Percentiles rank a stretch among this genome's conserved stretches.
Conservation (phyloP, 495 filamentous ascomycete species). For the Penicillium subrubescens region DNA sequence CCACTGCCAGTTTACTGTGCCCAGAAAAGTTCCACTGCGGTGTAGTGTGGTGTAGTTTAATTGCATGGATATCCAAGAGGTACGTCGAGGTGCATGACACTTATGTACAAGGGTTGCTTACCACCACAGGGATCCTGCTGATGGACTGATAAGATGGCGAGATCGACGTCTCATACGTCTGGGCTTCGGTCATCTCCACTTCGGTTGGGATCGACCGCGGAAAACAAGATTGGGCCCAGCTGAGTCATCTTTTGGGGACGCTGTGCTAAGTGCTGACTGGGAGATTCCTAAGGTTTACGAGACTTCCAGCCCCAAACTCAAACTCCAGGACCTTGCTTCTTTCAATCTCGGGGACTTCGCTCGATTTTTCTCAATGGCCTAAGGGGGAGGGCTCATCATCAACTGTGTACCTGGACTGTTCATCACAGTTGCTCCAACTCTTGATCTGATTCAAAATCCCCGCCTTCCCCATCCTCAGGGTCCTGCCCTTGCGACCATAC, state of each 20-base stretch:
- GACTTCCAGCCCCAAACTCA: background rate
- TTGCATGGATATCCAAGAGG: background rate
- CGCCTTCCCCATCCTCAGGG: background rate
- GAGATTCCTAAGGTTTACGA: background rate
- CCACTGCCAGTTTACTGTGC: background rate
- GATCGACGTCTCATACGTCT: background rate
- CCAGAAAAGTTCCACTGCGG: background rate
- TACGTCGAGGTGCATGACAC: background rate
- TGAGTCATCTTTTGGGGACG: constrained; percentile 14
- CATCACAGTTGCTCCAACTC: background rate
- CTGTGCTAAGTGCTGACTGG: no score
- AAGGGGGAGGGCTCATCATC: background rate
- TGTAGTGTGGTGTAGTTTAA: background rate
- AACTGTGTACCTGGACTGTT: background rate
- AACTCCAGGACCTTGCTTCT: constrained; percentile 6
- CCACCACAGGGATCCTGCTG: background rate
- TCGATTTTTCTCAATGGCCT: constrained; percentile 6
- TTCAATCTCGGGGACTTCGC: background rate
- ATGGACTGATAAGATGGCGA: background rate
- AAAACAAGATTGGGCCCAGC: constrained; percentile 21
- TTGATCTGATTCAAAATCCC: background rate
- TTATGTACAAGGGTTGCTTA: background rate
- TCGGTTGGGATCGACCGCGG: background rate
- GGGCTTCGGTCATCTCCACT: background rate
- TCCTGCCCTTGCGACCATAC: background rate